Conservation (phyloP, 192 early-diverging fungal genomes). For the Ambispora gerdemannii region DNA sequence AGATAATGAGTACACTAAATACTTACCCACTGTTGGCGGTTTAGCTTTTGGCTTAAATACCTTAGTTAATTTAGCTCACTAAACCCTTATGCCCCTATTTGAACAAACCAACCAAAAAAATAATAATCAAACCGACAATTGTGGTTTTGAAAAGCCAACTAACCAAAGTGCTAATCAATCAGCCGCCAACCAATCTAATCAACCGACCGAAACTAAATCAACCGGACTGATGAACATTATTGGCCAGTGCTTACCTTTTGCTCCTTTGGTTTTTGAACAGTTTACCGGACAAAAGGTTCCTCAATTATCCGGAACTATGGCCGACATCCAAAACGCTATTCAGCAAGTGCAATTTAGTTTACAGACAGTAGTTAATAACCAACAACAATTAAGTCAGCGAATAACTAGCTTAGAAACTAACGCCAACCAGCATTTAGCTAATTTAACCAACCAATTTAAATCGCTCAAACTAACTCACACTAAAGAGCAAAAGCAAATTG, state of each 20-base stretch:
- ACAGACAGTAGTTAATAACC: background rate
- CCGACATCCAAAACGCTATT: constrained; percentile 2
- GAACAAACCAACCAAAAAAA: background rate
- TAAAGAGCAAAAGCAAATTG: constrained; percentile 5
- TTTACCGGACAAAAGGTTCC: constrained; percentile 9
- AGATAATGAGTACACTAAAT: background rate
- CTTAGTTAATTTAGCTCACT: background rate
- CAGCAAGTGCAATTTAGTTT: background rate
- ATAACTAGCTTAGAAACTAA: constrained; percentile 4
- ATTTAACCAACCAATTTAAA: constrained; percentile 2
- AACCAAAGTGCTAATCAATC: too few relatives aligned
- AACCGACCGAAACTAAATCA: background rate
- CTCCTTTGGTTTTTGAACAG: constrained; percentile 10
- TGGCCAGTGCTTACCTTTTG: background rate
- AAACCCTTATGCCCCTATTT: constrained; percentile 2
- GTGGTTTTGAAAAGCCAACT: background rate
- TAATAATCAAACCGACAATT: constrained; percentile 6
- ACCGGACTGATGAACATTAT: constrained; percentile 1
- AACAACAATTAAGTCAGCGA: constrained; percentile 1
- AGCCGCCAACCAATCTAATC: too few relatives aligned
- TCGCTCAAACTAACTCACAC: background rate
- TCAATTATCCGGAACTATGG: background rate
- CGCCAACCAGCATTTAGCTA: background rate
- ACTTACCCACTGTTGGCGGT: background rate
- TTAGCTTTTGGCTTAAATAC: background rate